phyloP scores from a whole-genome alignment of 371 early-diverging fungal genomes.

The Rhizopus stolonifer region DNA sequence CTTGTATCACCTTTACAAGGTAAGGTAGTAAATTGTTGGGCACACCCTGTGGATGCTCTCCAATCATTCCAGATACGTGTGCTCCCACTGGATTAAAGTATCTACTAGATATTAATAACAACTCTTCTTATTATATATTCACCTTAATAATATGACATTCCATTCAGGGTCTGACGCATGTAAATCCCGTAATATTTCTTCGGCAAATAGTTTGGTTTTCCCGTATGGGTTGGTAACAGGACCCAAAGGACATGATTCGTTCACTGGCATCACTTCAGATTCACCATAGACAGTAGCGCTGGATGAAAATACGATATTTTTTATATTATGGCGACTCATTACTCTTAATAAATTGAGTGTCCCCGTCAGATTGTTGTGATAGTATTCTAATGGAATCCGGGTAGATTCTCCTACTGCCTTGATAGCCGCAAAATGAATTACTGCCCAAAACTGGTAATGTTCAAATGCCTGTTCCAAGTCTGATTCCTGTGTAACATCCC shows the following conservation, averaged over 20 bases:
- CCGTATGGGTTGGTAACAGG: slow-evolving; percentile 86
- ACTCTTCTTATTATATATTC: slow-evolving; percentile 63
- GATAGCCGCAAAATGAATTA: slow-evolving; percentile 90
- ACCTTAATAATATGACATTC: slow-evolving; percentile 74
- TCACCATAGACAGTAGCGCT: slow-evolving; percentile 85
- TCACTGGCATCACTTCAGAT: slow-evolving; percentile 55
- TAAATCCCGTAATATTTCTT: too few relatives aligned
- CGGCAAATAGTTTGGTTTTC: slow-evolving; percentile 80
- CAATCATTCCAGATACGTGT: too few relatives aligned
- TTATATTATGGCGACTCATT: slow-evolving; percentile 64
- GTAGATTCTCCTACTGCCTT: slow-evolving; percentile 70
- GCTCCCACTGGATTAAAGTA: slow-evolving; percentile 95
- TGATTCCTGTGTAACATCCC: slow-evolving; percentile 41
- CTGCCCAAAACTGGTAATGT: slow-evolving; percentile 68
- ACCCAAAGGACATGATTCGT: slow-evolving; percentile 62
- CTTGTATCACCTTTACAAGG: slow-evolving; percentile 78
- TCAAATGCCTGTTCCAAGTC: slow-evolving; percentile 65
- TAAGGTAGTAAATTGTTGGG: slow-evolving; percentile 92
- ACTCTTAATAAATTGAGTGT: slow-evolving; percentile 71
- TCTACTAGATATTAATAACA: too few relatives aligned
- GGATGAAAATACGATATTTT: too few relatives aligned
- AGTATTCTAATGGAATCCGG: neutral
- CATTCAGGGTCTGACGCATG: too few relatives aligned
- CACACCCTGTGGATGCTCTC: slow-evolving; percentile 48
- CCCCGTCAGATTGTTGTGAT: slow-evolving; percentile 79